These are phyloP conservation scores for Moesziomyces aphidis DNA, from an alignment of 1,284 basidiomycete genomes.

Conservation along the genomic window DNA sequence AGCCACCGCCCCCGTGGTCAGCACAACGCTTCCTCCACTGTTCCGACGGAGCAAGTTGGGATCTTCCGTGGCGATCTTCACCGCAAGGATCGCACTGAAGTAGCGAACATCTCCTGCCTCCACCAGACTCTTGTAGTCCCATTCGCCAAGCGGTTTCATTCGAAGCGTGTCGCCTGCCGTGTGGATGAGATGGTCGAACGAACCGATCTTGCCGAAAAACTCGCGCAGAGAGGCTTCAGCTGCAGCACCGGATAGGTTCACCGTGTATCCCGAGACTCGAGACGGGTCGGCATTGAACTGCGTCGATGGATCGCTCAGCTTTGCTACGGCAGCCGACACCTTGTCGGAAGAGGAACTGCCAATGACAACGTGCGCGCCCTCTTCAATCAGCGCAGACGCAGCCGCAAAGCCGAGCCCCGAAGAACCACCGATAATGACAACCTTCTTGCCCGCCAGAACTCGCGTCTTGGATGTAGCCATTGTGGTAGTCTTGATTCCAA, in stretches of 20 bases:
- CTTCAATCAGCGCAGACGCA: conserved; percentile 44
- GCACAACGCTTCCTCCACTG: conserved; percentile 16
- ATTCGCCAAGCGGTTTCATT: conserved; percentile 14
- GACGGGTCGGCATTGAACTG: conserved; percentile 47
- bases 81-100: conserved; percentile 30
- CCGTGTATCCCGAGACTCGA: conserved; percentile 25
- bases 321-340: conserved; percentile 22
- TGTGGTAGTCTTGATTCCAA: neutral
- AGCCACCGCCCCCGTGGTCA: conserved; percentile 38
- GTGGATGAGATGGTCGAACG: conserved; percentile 46
- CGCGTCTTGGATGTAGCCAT: conserved; percentile 25
- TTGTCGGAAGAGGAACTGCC: conserved; percentile 18
- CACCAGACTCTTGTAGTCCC: conserved; percentile 7
- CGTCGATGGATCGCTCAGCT: conserved; percentile 21
- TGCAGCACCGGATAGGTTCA: conserved; percentile 30
- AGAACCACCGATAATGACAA: conserved; percentile 47
- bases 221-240: conserved; percentile 17
- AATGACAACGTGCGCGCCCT: conserved; percentile 44
- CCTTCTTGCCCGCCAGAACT: conserved; percentile 20
- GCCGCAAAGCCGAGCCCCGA: conserved; percentile 49
- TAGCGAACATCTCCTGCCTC: conserved; percentile 22
- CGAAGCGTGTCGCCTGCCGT: conserved; percentile 37
- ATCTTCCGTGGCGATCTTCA: conserved; percentile 22
- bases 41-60: conserved; percentile 6
- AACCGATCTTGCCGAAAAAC: conserved; percentile 37